A percentile compares a stretch with the other conserved stretches of the same genome.
These are phyloP conservation scores for Powellomyces hirtus DNA, from an alignment of 192 early-diverging fungal species.

Conservation along the genomic window DNA sequence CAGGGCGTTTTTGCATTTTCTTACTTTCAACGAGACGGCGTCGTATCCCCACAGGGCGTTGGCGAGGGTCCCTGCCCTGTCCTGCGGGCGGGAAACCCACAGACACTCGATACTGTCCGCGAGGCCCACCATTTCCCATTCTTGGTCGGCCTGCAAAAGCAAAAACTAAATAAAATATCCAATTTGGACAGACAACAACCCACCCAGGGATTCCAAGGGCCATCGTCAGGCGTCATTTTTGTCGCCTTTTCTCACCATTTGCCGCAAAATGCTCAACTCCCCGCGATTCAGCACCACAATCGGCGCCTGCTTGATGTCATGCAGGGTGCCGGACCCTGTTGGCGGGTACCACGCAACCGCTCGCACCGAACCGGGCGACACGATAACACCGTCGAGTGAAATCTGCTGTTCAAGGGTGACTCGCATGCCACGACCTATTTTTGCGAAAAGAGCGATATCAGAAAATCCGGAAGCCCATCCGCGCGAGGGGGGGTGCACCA, in stretches of 20 bases:
- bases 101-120: constrained; percentile 69
- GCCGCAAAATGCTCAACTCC: constrained; percentile 61
- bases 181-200: constrained; percentile 9
- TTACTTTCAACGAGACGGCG: constrained; percentile 60
- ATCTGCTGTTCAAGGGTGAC: constrained; percentile 52
- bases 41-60: constrained; percentile 74
- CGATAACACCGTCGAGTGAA: constrained; percentile 50
- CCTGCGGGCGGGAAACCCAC: constrained; percentile 57
- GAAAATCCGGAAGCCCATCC: neutral
- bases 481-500: too few relatives aligned
- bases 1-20: too few relatives aligned
- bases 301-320: constrained; percentile 46
- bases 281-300: constrained; percentile 69
- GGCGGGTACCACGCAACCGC: constrained; percentile 48
- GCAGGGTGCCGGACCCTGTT: constrained; percentile 35
- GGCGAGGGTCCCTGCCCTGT: constrained; percentile 49
- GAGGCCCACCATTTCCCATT: constrained; percentile 55
- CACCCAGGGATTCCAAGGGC: neutral
- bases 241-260: constrained; percentile 14
- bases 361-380: constrained; percentile 46
- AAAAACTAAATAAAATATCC: neutral
- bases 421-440: constrained; percentile 11
- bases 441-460: neutral
- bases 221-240: neutral
- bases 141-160: constrained; percentile 28